Percentiles rank a stretch among this genome's conserved stretches.
Conservation (phyloP, 257 asterid species). For the Craterostigma plantagineum region DNA sequence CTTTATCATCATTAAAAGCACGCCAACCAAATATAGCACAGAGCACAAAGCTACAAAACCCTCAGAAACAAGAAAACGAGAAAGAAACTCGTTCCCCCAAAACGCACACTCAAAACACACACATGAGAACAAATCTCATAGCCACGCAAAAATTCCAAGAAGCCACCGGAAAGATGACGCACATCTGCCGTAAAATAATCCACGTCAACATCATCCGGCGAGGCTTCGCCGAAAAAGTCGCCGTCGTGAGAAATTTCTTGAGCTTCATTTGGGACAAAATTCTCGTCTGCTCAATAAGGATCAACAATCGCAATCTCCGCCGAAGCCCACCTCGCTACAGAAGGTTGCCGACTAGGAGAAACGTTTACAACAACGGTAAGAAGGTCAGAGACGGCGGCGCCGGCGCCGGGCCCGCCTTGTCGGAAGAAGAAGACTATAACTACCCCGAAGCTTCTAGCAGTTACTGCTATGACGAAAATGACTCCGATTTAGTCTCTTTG, state of each 20-base stretch:
- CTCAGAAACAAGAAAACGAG: no score
- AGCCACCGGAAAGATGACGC: conserved; percentile 40
- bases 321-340: conserved; percentile 17
- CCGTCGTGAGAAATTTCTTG: conserved; percentile 31
- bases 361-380: background rate
- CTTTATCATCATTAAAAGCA: no score
- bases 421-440: conserved; percentile 7
- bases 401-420: conserved; percentile 6
- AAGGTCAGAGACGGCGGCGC: no score
- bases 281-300: conserved; percentile 42
- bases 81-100: background rate
- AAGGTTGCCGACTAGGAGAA: conserved; percentile 21
- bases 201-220: conserved; percentile 44
- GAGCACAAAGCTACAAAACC: background rate
- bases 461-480: conserved; percentile 20
- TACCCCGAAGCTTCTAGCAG: conserved; percentile 15
- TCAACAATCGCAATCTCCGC: conserved; percentile 2
- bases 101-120: background rate
- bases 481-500: conserved; percentile 69
- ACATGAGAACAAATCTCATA: conserved; percentile 1
- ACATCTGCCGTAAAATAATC: conserved; percentile 40
- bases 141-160: conserved; percentile 27
- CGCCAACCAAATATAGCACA: no score
- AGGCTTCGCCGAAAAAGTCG: conserved; percentile 35
- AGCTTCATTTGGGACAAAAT: conserved; percentile 40